Conservation (phyloP, 2,329 filamentous ascomycete genomes). For the Diaporthe destruens region DNA sequence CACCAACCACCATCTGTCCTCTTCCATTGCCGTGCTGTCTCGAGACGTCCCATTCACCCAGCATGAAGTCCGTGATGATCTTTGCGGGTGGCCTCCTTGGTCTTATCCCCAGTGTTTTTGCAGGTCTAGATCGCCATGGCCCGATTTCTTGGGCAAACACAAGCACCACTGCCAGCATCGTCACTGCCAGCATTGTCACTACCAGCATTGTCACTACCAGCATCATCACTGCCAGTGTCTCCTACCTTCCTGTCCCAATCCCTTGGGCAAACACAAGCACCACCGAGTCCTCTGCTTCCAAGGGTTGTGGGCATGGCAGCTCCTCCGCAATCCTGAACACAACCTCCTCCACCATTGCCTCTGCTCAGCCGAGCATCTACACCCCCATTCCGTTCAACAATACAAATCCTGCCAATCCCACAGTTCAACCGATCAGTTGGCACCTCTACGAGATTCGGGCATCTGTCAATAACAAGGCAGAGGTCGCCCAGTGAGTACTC, state of each 20-base stretch:
- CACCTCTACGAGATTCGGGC: constrained; percentile 21
- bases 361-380: not conserved
- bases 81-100: not conserved
- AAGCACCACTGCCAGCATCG: too few species aligned
- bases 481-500: constrained; percentile 16
- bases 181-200: too few species aligned
- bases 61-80: not conserved
- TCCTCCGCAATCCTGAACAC: not conserved
- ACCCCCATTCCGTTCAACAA: not conserved
- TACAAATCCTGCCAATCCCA: constrained; percentile 15
- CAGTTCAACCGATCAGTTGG: not conserved
- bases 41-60: not conserved
- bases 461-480: not conserved
- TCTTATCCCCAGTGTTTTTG: not conserved
- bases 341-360: not conserved
- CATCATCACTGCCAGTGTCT: too few species aligned
- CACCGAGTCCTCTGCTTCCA: too few species aligned
- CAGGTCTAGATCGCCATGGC: not conserved
- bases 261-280: not conserved
- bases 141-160: not conserved
- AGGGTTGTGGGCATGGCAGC: too few species aligned
- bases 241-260: not conserved
- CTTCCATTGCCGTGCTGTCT: not conserved
- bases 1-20: not conserved
- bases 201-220: too few species aligned